Percentiles rank a stretch among this genome's conserved stretches.
Evolutionary conservation across 805 yeast genomes (phyloP).

Genomic region (Komagataella populi): DNA sequence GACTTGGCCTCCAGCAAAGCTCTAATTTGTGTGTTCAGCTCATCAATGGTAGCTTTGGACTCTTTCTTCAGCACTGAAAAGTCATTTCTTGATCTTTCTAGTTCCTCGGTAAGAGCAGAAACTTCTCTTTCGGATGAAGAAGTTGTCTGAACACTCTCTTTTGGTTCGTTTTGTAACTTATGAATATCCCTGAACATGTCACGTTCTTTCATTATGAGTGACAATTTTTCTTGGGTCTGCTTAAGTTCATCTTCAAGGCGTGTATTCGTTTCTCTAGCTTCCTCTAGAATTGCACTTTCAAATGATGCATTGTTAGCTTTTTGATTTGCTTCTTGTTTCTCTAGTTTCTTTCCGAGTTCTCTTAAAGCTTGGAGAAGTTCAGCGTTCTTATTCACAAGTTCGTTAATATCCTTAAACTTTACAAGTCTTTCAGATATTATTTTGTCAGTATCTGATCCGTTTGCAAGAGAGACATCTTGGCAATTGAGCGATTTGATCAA

Average conservation of each 20-base stretch:
- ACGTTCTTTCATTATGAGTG: conserved; percentile 47
- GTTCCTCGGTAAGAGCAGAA: background rate
- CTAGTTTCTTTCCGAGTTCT: conserved; percentile 58
- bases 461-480: conserved; percentile 12
- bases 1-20: conserved; percentile 16
- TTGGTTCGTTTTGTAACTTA: background rate
- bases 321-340: conserved; percentile 34
- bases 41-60: conserved; percentile 32
- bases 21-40: conserved; percentile 17
- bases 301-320: conserved; percentile 21
- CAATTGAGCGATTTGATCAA: conserved; percentile 39
- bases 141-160: background rate
- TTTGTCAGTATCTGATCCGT: conserved; percentile 47
- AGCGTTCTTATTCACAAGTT: conserved; percentile 61
- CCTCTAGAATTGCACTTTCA: conserved; percentile 37
- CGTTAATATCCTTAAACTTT: conserved; percentile 51
- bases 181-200: conserved; percentile 33
- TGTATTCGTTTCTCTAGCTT: conserved; percentile 57
- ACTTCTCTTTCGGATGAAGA: background rate
- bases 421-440: conserved; percentile 65
- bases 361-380: conserved; percentile 59
- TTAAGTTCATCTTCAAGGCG: conserved; percentile 47
- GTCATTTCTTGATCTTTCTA: background rate
- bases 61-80: conserved; percentile 6
- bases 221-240: conserved; percentile 34